These are phyloP conservation scores for Xylaria sp. DNA, from an alignment of 2,329 filamentous ascomycete genomes.

Conservation along the genomic window DNA sequence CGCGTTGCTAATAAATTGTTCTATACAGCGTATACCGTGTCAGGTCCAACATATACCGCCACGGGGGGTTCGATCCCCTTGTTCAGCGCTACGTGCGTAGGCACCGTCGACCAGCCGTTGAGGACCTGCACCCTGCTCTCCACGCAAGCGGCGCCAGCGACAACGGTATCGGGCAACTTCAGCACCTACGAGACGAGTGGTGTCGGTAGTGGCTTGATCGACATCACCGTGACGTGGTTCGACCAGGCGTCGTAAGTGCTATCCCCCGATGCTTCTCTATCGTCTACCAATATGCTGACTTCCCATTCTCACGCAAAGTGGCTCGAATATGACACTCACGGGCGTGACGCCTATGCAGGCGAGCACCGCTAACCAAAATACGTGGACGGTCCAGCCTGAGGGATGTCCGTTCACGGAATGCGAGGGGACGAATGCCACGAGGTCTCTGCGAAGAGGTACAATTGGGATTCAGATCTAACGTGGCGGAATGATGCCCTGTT, in stretches of 20 bases:
- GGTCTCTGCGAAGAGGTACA: constrained; percentile 10
- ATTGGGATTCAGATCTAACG: constrained; percentile 18
- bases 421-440: constrained; percentile 14
- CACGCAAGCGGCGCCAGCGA: constrained; percentile 1
- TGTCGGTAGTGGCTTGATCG: constrained; percentile 37
- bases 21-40: constrained; percentile 31
- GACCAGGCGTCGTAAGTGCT: constrained; percentile 32
- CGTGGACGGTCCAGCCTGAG: constrained; percentile 30
- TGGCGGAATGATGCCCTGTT: background rate
- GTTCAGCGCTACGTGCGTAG: constrained; percentile 31
- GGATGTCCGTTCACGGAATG: constrained; percentile 34
- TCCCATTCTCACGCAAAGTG: background rate
- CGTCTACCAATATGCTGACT: background rate
- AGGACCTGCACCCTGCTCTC: constrained; percentile 25
- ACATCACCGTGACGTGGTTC: constrained; percentile 32
- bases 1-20: constrained; percentile 15
- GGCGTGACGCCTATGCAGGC: constrained; percentile 35
- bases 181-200: constrained; percentile 41
- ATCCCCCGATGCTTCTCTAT: background rate
- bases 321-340: constrained; percentile 26
- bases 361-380: constrained; percentile 27
- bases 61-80: constrained; percentile 27
- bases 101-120: constrained; percentile 37
- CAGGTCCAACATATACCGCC: constrained; percentile 27
- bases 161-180: constrained; percentile 37